phyloP scores from a whole-genome alignment of 768 basidiomycete genomes.

The Suillus hirtellus region DNA sequence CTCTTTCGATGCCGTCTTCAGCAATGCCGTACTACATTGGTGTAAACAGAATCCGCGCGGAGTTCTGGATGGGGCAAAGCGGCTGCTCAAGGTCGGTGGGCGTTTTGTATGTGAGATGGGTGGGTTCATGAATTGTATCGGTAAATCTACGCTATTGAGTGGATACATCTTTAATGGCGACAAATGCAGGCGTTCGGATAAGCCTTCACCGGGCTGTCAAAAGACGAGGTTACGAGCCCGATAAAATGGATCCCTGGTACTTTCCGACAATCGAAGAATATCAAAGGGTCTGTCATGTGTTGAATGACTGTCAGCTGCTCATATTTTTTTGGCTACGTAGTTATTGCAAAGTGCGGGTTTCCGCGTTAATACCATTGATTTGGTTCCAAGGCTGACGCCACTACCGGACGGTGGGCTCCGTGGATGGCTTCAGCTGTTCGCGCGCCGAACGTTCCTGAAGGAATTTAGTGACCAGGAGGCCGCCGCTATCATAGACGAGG shows the following conservation, averaged over 20 bases:
- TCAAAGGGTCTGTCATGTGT: slow-evolving; percentile 40
- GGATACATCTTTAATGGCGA: slow-evolving; percentile 10
- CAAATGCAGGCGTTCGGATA: slow-evolving; percentile 55
- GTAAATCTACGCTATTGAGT: slow-evolving; percentile 34
- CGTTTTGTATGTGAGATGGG: slow-evolving; percentile 78
- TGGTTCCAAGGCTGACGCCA: slow-evolving; percentile 57
- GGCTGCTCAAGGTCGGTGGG: slow-evolving; percentile 67
- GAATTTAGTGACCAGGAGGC: slow-evolving; percentile 55
- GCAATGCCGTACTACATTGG: slow-evolving; percentile 83
- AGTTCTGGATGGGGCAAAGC: slow-evolving; percentile 61
- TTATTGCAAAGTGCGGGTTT: slow-evolving; percentile 60
- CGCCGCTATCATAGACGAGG: slow-evolving; percentile 59
- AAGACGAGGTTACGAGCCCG: slow-evolving; percentile 57
- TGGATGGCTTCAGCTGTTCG: slow-evolving; percentile 74
- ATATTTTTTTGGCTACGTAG: slow-evolving; percentile 34
- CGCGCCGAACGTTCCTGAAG: slow-evolving; percentile 56
- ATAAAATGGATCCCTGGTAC: slow-evolving; percentile 75
- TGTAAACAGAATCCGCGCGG: slow-evolving; percentile 72
- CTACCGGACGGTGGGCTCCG: slow-evolving; percentile 48
- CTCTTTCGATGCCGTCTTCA: slow-evolving; percentile 75
- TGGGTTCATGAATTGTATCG: slow-evolving; percentile 70
- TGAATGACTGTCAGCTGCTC: neutral
- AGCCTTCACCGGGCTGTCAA: slow-evolving; percentile 55
- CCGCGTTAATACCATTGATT: slow-evolving; percentile 49
- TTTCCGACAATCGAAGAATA: slow-evolving; percentile 78